Evolutionary conservation across 176 grass and related monocot species (phyloP).

Genomic region (Bolboschoenus planiculmis): DNA sequence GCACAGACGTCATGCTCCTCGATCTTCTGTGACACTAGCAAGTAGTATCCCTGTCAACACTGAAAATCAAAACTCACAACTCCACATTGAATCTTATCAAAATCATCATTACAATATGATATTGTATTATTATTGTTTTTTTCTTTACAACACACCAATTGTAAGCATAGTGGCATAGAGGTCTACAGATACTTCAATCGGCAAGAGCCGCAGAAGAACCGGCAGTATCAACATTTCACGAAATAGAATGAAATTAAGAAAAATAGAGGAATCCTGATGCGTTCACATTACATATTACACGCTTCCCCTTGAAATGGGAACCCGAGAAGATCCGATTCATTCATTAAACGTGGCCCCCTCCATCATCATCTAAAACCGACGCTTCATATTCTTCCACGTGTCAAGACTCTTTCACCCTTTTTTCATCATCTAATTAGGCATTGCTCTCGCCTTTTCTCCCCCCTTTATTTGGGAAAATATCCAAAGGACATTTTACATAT

Average conservation of each 20-base stretch:
- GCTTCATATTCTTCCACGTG: background rate
- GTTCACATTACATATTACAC: background rate
- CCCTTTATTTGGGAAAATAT: background rate
- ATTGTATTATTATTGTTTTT: no score
- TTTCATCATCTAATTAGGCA: background rate
- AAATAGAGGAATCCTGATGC: background rate
- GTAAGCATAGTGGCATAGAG: no score
- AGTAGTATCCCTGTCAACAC: background rate
- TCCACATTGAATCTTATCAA: background rate
- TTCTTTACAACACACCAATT: no score
- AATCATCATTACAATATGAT: background rate
- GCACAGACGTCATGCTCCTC: background rate
- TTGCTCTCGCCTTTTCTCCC: background rate
- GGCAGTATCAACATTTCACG: background rate
- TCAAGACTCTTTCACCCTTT: background rate
- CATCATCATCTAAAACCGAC: slow-evolving; percentile 5
- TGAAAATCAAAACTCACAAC: background rate
- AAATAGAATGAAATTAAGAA: background rate
- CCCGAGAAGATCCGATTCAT: slow-evolving; percentile 18
- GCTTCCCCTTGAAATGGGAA: background rate
- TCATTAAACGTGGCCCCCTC: slow-evolving; percentile 11
- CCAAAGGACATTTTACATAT: background rate
- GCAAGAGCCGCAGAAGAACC: background rate
- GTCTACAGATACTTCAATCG: background rate
- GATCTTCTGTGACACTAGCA: background rate